phyloP scores from a whole-genome alignment of 2,329 filamentous ascomycete species.

The Colletotrichum tanaceti region DNA sequence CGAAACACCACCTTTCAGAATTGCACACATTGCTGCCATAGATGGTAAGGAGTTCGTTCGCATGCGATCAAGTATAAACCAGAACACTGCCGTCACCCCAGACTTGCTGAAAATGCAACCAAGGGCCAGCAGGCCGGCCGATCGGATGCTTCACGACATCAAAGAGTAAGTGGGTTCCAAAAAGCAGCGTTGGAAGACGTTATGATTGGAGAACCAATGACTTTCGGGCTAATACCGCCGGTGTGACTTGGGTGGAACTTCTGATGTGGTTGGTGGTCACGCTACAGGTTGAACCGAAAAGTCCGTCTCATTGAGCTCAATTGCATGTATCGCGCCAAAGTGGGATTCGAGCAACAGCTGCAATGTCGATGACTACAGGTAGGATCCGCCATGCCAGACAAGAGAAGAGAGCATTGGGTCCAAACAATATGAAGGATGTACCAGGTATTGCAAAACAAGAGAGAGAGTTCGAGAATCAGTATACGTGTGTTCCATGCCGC shows the following conservation, averaged over 20 bases:
- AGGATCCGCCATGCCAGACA: not conserved
- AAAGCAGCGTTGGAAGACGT: not conserved
- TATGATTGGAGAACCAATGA: not conserved
- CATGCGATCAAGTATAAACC: not conserved
- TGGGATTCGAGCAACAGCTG: not conserved
- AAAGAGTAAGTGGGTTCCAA: not conserved
- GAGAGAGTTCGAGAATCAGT: constrained; percentile 24
- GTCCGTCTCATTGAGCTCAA: not conserved
- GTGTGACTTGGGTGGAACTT: not conserved
- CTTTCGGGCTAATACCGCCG: not conserved
- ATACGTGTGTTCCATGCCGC: constrained; percentile 12
- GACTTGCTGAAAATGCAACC: not conserved
- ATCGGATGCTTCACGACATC: too few relatives aligned
- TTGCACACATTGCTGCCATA: not conserved
- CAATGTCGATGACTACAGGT: not conserved
- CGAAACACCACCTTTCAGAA: not conserved
- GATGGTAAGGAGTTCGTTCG: not conserved
- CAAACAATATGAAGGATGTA: not conserved
- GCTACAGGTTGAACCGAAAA: not conserved
- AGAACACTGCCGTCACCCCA: not conserved
- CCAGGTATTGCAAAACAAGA: not conserved
- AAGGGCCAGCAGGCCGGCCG: too few relatives aligned
- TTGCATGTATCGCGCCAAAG: not conserved
- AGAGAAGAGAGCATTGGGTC: not conserved
- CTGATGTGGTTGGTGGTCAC: not conserved